Evolutionary conservation across 176 grass and related monocot species (phyloP), one percentile per base, ranked within the genome.

Genomic region (Eragrostis nindensis): DNA sequence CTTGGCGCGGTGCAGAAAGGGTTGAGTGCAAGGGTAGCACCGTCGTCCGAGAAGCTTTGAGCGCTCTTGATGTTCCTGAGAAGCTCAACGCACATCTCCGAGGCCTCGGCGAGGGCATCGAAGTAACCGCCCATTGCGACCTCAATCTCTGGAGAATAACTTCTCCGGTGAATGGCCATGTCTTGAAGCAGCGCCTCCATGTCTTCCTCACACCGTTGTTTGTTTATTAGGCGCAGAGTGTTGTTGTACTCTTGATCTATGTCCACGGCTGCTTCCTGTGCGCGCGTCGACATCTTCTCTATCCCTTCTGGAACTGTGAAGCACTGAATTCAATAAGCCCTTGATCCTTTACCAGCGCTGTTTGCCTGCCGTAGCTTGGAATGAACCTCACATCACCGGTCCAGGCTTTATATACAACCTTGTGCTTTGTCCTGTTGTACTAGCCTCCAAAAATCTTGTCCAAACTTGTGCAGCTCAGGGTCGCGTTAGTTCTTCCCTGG

Each of bases 181-280:
- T 36, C 32, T 4, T 36, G 32, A 36, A 36, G 32, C 1, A 36
- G 32, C 32, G 32, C 32, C 32, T 36, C 32, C 32, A 36, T 36
- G 1, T 36, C 86, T 49, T 45, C 56, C 6, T 43, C 61, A 3
- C 17, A 43, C 5, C 5, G 13, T n/a, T 50, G 78, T 19, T 65
- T 50, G 5, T 73, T 45, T 36, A 77, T 54, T 15, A 76, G 22
- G 19, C 64, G 74, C n/a, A 90, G 70, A 5, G 80, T 64, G 38
- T 40, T 87, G 62, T 32, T 36, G 76, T 83, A 90, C 61, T 82
- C 80, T 39, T 87, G 43, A n/a, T 90, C 84, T 19, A 83, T 63
- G 55, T 17, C 79, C 26, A 86, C 19, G 14, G 42, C 50, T 14
- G 1, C 25, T 68, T 53, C 84, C 11, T 45, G 29, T 22, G 3